A percentile compares a stretch with the other conserved stretches of the same genome.
Evolutionary conservation across 257 asterid genomes (phyloP).

Genomic region (Haberlea rhodopensis): DNA sequence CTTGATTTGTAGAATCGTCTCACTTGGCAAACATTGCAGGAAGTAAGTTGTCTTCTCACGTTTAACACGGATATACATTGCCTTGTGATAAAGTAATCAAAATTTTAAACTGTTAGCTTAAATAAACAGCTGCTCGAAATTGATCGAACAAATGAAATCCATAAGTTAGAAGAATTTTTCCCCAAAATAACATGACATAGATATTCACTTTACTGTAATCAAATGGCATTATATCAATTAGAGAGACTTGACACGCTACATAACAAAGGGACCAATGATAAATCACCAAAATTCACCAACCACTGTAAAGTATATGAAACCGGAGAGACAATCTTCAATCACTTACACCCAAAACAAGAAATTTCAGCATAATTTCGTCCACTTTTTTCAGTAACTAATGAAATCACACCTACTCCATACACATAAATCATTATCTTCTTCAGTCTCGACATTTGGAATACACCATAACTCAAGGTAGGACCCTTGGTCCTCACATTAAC

Average conservation of each 20-base stretch:
- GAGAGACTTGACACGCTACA: not conserved
- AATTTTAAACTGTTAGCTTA: slow-evolving; percentile 9
- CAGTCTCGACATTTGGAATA: not conserved
- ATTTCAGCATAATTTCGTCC: not conserved
- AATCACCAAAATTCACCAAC: not conserved
- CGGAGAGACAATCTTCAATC: not conserved
- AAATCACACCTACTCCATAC: not conserved
- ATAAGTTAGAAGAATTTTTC: not conserved
- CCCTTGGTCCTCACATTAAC: no score
- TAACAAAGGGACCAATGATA: not conserved
- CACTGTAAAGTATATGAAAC: not conserved
- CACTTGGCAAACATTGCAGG: slow-evolving; percentile 82
- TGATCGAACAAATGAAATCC: not conserved
- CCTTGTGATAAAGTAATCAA: slow-evolving; percentile 41
- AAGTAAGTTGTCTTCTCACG: slow-evolving; percentile 86
- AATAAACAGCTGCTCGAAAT: slow-evolving; percentile 10
- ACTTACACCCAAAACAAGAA: not conserved
- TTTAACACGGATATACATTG: slow-evolving; percentile 89
- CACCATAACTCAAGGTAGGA: not conserved
- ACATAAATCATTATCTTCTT: no score
- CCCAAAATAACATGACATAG: slow-evolving; percentile 3
- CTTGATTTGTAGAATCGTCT: slow-evolving; percentile 68
- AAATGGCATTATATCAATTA: slow-evolving; percentile 10
- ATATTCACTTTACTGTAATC: slow-evolving; percentile 10
- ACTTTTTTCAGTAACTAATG: not conserved